phyloP scores from a whole-genome alignment of 2,329 filamentous ascomycete species.

The Fusarium neocosmosporiellum region DNA sequence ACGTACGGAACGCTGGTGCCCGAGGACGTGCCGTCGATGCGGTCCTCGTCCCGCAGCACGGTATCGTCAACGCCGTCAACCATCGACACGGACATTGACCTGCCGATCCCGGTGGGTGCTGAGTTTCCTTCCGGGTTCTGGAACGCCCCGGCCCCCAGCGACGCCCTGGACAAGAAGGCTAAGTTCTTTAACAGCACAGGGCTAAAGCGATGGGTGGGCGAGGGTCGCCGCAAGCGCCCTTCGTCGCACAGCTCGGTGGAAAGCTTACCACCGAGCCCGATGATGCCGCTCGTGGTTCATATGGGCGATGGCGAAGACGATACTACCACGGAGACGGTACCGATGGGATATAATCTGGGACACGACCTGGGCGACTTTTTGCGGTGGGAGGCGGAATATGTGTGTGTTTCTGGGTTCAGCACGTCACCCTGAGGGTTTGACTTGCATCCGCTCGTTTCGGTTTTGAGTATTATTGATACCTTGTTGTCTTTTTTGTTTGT shows the following conservation, averaged over 20 bases:
- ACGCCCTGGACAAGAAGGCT: constrained; percentile 43
- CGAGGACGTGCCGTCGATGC: constrained; percentile 34
- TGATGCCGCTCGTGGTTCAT: constrained; percentile 59
- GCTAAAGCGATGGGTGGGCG: constrained; percentile 52
- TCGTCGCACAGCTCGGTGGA: constrained; percentile 41
- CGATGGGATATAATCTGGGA: constrained; percentile 71
- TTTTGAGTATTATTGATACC: constrained; percentile 7
- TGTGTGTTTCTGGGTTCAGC: constrained; percentile 50
- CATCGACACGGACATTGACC: constrained; percentile 48
- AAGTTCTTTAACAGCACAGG: constrained; percentile 47
- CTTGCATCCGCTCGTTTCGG: constrained; percentile 1
- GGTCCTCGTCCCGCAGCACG: constrained; percentile 39
- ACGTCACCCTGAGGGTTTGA: constrained; percentile 17
- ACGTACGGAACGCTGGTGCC: constrained; percentile 54
- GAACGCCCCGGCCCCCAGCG: constrained; percentile 42
- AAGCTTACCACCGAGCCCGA: constrained; percentile 62
- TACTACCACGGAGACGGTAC: constrained; percentile 49
- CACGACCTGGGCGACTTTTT: constrained; percentile 70
- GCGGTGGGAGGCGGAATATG: constrained; percentile 66
- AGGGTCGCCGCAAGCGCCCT: constrained; percentile 48
- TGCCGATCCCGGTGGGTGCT: constrained; percentile 52
- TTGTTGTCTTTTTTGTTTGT: background rate
- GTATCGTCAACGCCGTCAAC: constrained; percentile 44
- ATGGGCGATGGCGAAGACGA: constrained; percentile 50
- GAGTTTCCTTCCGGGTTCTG: constrained; percentile 50